Base-by-base conservation (phyloP, 441 rosid species). In the Rhodomyrtus psidioides region DNA sequence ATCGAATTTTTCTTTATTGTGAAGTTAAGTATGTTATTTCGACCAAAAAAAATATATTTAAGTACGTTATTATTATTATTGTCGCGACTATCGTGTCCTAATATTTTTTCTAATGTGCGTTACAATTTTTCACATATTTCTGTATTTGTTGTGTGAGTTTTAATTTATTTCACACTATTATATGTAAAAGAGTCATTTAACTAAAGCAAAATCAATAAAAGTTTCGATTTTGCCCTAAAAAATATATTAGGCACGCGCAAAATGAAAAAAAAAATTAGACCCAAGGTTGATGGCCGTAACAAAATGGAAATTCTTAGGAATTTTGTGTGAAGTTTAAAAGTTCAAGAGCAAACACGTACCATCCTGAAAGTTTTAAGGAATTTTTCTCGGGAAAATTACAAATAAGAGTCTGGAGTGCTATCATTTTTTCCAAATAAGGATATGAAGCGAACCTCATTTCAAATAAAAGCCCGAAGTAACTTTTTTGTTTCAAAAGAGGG, bases 371-470 rank as follows among this genome's bases (percentile, higher is more conserved):
- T 34, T 65, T 30, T 30, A 34, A 10, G 14, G 7, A 15, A 46
- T 46, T 17, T 65, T 62, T 8, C 16, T 42, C 1, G 46, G 8
- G 46, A 42, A 42, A 42, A 42, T 42, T 42, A 6, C 8, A 42
- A 42, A 42, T 42, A 42, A 46, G 0, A 1, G 49, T 12, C 2
- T 2, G 2, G 9, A 46, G 8, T 46, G 10, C 8, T 46, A 0
- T 46, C 2, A 46, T 46, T 46, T 9, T 46, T 0, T 46, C 49
- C n/a, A 46, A 46, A 46, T 46, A 46, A 46, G 8, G 8, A 2
- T 12, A 1, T 9, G 49, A 46, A 46, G 2, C 9, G 49, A 46
- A 46, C 2, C 10, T 8, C 10, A 0, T 46, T 46, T 46, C 49
- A 8, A 46, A 46, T 46, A 46, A 46, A 2, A 12, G 49, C 49